Percentiles rank a stretch among this genome's conserved stretches.
Evolutionary conservation across 768 basidiomycete species (phyloP).

Genomic region (Psilocybe azurescens): DNA sequence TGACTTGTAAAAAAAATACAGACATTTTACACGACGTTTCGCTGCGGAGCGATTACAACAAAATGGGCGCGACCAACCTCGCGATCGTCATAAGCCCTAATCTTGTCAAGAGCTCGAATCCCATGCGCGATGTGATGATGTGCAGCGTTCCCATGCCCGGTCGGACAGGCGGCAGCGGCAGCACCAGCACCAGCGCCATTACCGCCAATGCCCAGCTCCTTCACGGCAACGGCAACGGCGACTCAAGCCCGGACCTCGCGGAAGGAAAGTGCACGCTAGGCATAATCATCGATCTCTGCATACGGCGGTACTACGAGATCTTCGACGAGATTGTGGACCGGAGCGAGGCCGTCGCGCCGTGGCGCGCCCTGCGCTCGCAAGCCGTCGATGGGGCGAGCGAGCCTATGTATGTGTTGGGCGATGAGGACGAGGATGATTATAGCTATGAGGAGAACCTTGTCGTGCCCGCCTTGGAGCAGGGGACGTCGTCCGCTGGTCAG

Average conservation of each 20-base stretch:
- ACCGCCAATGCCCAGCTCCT: conserved; percentile 5
- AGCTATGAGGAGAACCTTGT: conserved; percentile 62
- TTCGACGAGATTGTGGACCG: conserved; percentile 84
- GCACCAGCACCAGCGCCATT: neutral
- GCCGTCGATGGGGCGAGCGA: conserved; percentile 23
- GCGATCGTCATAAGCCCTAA: conserved; percentile 83
- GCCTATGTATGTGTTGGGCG: conserved; percentile 31
- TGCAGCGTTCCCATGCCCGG: conserved; percentile 56
- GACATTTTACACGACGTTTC: conserved; percentile 85
- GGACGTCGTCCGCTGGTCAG: neutral
- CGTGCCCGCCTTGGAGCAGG: conserved; percentile 54
- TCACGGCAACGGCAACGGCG: conserved; percentile 9
- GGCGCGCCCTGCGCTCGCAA: conserved; percentile 33
- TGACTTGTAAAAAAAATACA: conserved; percentile 33
- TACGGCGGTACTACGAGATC: conserved; percentile 83
- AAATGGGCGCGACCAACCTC: conserved; percentile 87
- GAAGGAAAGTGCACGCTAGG: conserved; percentile 72
- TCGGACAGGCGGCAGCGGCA: neutral
- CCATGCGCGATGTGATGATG: conserved; percentile 75
- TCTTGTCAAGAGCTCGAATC: conserved; percentile 72
- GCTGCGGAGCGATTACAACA: conserved; percentile 64
- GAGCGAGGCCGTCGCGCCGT: conserved; percentile 57
- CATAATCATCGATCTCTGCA: conserved; percentile 74
- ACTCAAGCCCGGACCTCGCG: conserved; percentile 24
- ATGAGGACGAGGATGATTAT: conserved; percentile 75